Evolutionary conservation across 805 yeast species (phyloP), one percentile per base, ranked within the genome.

Genomic region (Teunomyces panamensis): DNA sequence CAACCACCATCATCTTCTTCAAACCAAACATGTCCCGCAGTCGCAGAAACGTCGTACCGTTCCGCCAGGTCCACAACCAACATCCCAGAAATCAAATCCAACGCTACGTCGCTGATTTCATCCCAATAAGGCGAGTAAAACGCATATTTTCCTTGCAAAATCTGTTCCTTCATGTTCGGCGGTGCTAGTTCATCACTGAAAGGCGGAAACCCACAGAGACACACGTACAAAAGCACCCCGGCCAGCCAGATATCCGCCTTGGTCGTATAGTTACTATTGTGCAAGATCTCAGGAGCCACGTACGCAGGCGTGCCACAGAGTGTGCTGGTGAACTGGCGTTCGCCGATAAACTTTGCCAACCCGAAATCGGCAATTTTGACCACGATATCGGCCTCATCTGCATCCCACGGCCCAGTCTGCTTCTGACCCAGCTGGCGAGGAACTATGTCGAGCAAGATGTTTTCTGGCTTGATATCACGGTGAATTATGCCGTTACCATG

Each of bases 311-410:
- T 87, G 1, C 95, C 95, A 67, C 95, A 87, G 35, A 87, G 64
- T 0, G 95, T 87, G 55, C 83, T 83, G 8, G 95, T 85, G 59
- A 85, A 85, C 50, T 82, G 79, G 52, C 81, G 67, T 55, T 85
- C 89, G 5, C 92, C 92, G 39, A 87, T 77, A 53, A 79, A 79
- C 60, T 80, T 80, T 3, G 85, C 85, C 36, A 80, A 63, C 0
- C 97, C 97, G 65, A 87, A 87, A 65, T 87, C 95, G 0, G 92
- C 94, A 44, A 87, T 85, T 59, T 87, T 87, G 8, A 87, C 89
- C 49, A 68, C 67, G 6, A 87, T 77, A 50, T 82, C 83, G 20
- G 76, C 64, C 64, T 86, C 91, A 47, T 78, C 69, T 0, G 69
- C 64, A 56, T 78, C 84, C 85, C 85, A 80, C 0, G 85, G 84